A percentile compares a stretch with the other conserved stretches of the same genome.
Evolutionary conservation across 2,329 filamentous ascomycete genomes (phyloP).

Genomic region (Aspergillus hiratsukae): DNA sequence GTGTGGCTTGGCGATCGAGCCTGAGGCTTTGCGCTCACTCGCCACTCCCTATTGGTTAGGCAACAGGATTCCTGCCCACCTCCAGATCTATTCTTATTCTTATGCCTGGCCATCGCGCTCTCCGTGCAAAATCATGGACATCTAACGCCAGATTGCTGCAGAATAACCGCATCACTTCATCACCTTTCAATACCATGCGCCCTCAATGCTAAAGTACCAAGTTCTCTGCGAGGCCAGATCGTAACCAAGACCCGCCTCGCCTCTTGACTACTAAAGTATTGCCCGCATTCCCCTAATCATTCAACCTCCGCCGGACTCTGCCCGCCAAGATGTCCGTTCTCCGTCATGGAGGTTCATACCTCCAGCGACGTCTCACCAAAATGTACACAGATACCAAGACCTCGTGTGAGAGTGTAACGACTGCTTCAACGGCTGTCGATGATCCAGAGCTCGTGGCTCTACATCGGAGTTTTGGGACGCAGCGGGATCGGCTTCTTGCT

Average conservation of each 20-base stretch:
- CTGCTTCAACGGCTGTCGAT: constrained; percentile 45
- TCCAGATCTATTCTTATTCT: constrained; percentile 17
- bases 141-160: neutral
- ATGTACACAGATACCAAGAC: constrained; percentile 62
- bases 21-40: constrained; percentile 24
- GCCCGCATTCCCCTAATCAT: constrained; percentile 8
- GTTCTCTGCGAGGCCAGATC: neutral
- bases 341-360: constrained; percentile 40
- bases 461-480: constrained; percentile 58
- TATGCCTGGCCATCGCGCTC: constrained; percentile 16
- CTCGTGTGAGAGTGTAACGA: constrained; percentile 53
- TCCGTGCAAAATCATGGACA: neutral
- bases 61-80: constrained; percentile 38
- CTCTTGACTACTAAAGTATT: constrained; percentile 10
- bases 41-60: constrained; percentile 38
- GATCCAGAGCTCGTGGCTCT: constrained; percentile 53
- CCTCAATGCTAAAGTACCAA: neutral
- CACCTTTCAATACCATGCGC: neutral
- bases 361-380: constrained; percentile 52
- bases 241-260: constrained; percentile 5
- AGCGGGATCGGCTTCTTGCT: constrained; percentile 59
- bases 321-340: constrained; percentile 43
- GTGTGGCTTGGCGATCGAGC: constrained; percentile 23
- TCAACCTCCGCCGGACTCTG: constrained; percentile 7
- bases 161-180: neutral